These are phyloP conservation scores for Syzygium oleosum DNA, from an alignment of 345 rosid genomes.

Conservation along the genomic window DNA sequence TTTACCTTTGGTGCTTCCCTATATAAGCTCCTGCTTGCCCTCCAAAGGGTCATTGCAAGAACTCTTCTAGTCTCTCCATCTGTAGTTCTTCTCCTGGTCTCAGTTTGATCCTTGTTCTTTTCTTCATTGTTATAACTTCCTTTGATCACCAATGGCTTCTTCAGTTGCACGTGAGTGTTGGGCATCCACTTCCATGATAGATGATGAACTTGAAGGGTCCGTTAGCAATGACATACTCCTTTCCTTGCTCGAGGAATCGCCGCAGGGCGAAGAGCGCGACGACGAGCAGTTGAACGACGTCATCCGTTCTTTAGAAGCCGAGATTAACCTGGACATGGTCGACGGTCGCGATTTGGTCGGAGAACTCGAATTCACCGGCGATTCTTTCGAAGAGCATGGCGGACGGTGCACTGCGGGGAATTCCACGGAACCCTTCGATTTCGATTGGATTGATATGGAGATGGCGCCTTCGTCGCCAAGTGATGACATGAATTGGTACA, in stretches of 20 bases:
- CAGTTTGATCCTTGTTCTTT: background rate
- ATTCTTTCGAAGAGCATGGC: background rate
- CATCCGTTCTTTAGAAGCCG: conserved; percentile 43
- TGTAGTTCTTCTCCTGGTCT: background rate
- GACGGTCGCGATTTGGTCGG: background rate
- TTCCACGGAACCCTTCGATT: background rate
- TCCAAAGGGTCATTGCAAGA: background rate
- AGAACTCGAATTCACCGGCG: background rate
- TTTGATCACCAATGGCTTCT: conserved; percentile 16
- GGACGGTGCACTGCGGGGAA: background rate
- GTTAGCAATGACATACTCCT: conserved; percentile 19
- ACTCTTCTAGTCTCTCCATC: background rate
- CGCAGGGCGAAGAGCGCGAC: conserved; percentile 21
- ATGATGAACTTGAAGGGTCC: background rate
- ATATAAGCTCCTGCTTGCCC: background rate
- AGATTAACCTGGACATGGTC: conserved; percentile 21
- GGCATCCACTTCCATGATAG: background rate
- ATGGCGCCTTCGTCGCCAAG: conserved; percentile 20
- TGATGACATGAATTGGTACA: conserved; percentile 41
- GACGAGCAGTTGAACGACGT: conserved; percentile 30
- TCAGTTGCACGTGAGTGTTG: conserved; percentile 3
- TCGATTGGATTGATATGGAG: conserved; percentile 12
- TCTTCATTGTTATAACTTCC: background rate
- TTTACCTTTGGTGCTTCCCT: background rate
- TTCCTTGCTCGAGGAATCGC: conserved; percentile 26